Conservation (phyloP, 139 green algal genomes). For the Pseudopediastrum boryanum region DNA sequence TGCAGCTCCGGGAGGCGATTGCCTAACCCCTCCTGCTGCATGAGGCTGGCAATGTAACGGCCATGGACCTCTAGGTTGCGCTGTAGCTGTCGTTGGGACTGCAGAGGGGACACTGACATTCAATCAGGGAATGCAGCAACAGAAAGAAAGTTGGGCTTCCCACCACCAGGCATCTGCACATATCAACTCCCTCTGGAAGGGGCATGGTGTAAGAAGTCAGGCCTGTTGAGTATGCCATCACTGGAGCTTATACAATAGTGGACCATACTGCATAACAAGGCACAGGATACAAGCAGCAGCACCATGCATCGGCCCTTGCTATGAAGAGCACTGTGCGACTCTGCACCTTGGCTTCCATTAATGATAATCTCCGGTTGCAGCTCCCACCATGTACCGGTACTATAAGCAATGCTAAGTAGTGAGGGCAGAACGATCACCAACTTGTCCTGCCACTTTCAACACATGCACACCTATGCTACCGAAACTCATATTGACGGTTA, state of each 20-base stretch:
- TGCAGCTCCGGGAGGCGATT: slow-evolving; percentile 34
- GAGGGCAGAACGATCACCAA: no score
- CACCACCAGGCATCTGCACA: not conserved
- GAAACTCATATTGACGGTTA: not conserved
- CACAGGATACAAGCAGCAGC: not conserved
- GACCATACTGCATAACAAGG: not conserved
- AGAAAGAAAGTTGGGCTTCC: not conserved
- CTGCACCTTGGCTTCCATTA: no score
- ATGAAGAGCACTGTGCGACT: no score
- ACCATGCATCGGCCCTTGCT: no score
- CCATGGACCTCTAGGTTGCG: slow-evolving; percentile 89
- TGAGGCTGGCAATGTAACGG: slow-evolving; percentile 81
- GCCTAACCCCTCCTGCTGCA: slow-evolving; percentile 54
- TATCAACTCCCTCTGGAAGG: not conserved
- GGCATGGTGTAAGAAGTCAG: not conserved
- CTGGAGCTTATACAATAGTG: not conserved
- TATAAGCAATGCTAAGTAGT: not conserved
- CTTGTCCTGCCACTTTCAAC: not conserved
- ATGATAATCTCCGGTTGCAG: no score
- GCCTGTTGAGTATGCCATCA: not conserved
- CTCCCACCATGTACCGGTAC: no score
- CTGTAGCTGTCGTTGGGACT: slow-evolving; percentile 91
- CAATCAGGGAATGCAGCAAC: no score
- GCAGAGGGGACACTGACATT: slow-evolving; percentile 31
- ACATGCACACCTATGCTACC: not conserved